phyloP scores from a whole-genome alignment of 441 rosid genomes.

The Pelargonium cotyledonis region DNA sequence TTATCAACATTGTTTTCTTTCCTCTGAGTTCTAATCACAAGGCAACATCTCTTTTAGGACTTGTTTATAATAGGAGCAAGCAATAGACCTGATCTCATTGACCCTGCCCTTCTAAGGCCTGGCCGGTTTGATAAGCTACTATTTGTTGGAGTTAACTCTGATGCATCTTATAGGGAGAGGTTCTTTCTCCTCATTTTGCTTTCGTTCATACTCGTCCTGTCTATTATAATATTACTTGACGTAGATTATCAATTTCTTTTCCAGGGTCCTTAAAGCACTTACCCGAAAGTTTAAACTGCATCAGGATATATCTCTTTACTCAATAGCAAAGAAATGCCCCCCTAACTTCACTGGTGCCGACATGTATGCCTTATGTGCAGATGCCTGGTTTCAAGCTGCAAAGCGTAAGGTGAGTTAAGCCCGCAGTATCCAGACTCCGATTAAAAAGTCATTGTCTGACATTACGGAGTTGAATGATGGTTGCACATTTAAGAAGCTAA shows the following conservation, averaged over 20 bases:
- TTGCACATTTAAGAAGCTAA: too few relatives aligned
- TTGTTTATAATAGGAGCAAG: constrained; percentile 94
- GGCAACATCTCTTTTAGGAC: constrained; percentile 38
- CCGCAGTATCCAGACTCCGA: neutral
- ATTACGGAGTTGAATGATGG: constrained; percentile 2
- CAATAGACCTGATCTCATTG: constrained; percentile 95
- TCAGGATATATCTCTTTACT: constrained; percentile 70
- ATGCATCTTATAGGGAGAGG: constrained; percentile 84
- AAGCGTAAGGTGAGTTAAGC: constrained; percentile 61
- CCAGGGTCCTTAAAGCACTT: constrained; percentile 83
- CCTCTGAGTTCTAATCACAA: constrained; percentile 15
- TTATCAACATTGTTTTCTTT: neutral
- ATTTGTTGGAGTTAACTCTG: constrained; percentile 88
- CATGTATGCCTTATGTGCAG: constrained; percentile 95
- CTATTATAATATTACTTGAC: constrained; percentile 11
- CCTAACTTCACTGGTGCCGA: constrained; percentile 94
- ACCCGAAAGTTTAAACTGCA: constrained; percentile 82
- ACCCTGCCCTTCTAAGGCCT: constrained; percentile 89
- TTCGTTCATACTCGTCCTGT: neutral
- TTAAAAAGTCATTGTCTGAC: neutral
- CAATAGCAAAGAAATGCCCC: constrained; percentile 82
- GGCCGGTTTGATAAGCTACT: constrained; percentile 94
- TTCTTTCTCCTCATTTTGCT: constrained; percentile 16
- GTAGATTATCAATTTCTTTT: constrained; percentile 15
- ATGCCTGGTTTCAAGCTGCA: constrained; percentile 99